These are phyloP conservation scores for Punctularia strigosozonata DNA, from an alignment of 768 basidiomycete species.

Conservation along the genomic window DNA sequence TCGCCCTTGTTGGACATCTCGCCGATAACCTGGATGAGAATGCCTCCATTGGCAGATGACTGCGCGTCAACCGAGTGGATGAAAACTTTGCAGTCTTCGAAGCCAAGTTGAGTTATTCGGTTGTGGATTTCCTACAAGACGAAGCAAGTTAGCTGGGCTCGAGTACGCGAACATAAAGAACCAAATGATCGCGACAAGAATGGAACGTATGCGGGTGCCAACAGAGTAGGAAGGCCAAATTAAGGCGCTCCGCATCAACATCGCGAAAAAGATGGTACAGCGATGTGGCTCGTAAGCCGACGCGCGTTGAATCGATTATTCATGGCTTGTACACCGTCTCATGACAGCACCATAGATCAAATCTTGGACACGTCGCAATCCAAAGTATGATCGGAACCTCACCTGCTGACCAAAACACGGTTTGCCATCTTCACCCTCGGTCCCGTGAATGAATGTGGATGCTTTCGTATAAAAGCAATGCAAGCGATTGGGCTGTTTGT, in stretches of 20 bases:
- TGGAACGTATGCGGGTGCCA: too few relatives aligned
- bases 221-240: too few relatives aligned
- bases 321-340: too few relatives aligned
- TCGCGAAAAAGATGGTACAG: too few relatives aligned
- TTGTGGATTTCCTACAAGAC: constrained; percentile 81
- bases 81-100: constrained; percentile 96
- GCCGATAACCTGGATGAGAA: constrained; percentile 98
- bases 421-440: constrained; percentile 89
- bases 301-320: too few relatives aligned
- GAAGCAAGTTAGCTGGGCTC: neutral
- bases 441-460: constrained; percentile 94
- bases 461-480: constrained; percentile 99
- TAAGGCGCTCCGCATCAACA: too few relatives aligned
- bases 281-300: too few relatives aligned
- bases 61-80: constrained; percentile 98
- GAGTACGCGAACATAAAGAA: constrained; percentile 3
- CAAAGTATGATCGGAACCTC: too few relatives aligned
- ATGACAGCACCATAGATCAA: too few relatives aligned
- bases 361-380: too few relatives aligned
- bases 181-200: neutral
- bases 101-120: constrained; percentile 89
- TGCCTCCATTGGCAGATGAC: constrained; percentile 87
- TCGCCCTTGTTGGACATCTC: constrained; percentile 94
- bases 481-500: constrained; percentile 92
- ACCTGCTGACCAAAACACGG: constrained; percentile 93